Conservation (phyloP, 2,329 filamentous ascomycete species). For the Akanthomyces uredinophilus region DNA sequence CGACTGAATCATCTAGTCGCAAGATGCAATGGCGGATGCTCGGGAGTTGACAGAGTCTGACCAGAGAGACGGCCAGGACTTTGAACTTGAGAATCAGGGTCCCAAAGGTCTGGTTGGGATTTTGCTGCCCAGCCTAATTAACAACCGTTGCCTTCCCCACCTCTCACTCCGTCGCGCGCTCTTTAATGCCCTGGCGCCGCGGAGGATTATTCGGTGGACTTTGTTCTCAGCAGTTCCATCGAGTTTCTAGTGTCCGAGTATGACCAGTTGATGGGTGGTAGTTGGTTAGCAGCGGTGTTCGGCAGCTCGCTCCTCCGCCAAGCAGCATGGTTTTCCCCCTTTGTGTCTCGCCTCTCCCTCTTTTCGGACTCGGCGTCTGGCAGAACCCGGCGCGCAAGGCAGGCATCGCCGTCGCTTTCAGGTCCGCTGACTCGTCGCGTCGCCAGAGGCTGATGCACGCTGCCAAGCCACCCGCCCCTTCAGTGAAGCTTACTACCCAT, state of each 20-base stretch:
- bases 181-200: background rate
- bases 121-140: background rate
- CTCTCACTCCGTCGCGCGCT: background rate
- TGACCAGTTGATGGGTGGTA: background rate
- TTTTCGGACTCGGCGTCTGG: background rate
- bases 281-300: background rate
- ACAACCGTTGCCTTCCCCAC: background rate
- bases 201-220: background rate
- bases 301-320: background rate
- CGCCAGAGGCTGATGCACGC: background rate
- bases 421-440: background rate
- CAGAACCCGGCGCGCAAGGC: background rate
- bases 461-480: background rate
- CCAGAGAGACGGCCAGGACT: background rate
- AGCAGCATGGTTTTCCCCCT: no score
- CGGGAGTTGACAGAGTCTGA: background rate
- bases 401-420: background rate
- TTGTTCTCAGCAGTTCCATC: background rate
- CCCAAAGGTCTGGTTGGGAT: background rate
- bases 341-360: no score
- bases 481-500: background rate
- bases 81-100: background rate
- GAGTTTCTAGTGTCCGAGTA: background rate
- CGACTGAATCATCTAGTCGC: background rate
- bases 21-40: background rate